Evolutionary conservation across 768 basidiomycete species (phyloP).

Genomic region (Tylopilus sp.): DNA sequence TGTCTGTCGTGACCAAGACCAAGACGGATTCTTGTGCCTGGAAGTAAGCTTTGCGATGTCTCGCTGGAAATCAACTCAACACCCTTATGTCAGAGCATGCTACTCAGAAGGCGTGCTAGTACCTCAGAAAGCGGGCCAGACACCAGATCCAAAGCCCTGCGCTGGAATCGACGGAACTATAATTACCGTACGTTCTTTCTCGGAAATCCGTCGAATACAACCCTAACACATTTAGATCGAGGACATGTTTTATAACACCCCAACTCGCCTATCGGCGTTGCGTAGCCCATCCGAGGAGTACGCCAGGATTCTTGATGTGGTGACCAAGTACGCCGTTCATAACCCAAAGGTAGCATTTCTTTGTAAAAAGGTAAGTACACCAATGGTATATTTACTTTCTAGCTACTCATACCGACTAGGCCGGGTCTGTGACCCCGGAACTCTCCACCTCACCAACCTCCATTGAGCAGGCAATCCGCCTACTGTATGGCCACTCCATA

Average conservation of each 20-base stretch:
- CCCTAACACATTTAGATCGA: constrained; percentile 63
- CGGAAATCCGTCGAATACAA: not conserved
- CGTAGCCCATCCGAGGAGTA: constrained; percentile 89
- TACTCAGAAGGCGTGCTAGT: constrained; percentile 78
- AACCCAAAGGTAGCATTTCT: constrained; percentile 85
- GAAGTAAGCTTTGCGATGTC: constrained; percentile 60
- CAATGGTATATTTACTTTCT: not conserved
- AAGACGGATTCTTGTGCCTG: constrained; percentile 80
- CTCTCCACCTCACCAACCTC: constrained; percentile 75
- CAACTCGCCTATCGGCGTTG: constrained; percentile 81
- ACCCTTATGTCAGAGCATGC: constrained; percentile 52
- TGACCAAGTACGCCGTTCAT: constrained; percentile 92
- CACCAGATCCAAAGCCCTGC: constrained; percentile 77
- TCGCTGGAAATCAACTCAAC: constrained; percentile 1
- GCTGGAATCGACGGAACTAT: constrained; percentile 95
- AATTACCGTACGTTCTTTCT: constrained; percentile 56
- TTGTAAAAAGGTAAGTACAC: constrained; percentile 76
- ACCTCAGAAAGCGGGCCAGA: constrained; percentile 66
- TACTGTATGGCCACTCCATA: constrained; percentile 78
- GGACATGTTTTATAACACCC: constrained; percentile 92
- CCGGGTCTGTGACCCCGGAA: constrained; percentile 71
- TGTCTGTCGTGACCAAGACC: constrained; percentile 90
- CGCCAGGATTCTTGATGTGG: constrained; percentile 82
- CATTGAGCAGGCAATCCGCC: constrained; percentile 64
- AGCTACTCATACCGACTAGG: constrained; percentile 40